These are phyloP conservation scores for Sporothrix sp. DNA, from an alignment of 2,329 filamentous ascomycete species.

Conservation along the genomic window DNA sequence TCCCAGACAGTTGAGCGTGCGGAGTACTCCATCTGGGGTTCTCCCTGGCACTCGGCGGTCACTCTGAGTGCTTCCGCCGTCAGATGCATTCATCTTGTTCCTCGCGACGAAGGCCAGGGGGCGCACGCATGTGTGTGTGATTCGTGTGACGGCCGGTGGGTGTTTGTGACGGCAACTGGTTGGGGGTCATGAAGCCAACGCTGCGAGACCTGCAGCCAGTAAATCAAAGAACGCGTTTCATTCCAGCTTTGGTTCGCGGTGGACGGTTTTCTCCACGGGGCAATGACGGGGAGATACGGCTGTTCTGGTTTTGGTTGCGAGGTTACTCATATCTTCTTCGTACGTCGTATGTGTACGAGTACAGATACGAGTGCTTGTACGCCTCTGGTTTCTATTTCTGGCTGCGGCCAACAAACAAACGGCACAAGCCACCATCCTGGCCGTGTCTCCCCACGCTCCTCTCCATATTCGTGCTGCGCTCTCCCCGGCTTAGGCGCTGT, in stretches of 20 bases:
- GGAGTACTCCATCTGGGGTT: constrained; percentile 5
- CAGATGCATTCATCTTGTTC: not conserved
- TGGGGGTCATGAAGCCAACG: not conserved
- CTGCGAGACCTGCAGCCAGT: too few species aligned
- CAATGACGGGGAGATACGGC: not conserved
- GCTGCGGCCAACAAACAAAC: not conserved
- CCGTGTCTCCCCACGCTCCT: constrained; percentile 3
- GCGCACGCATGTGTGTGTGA: not conserved
- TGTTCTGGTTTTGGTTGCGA: not conserved
- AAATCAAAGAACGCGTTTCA: constrained; percentile 1
- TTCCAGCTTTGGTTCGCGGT: constrained; percentile 8
- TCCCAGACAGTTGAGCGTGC: not conserved
- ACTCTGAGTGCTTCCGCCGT: not conserved
- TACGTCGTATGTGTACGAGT: too few species aligned
- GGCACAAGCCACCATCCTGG: not conserved
- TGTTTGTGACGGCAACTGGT: not conserved
- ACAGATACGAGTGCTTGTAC: not conserved
- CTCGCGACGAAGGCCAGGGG: not conserved
- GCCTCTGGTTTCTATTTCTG: constrained; percentile 5
- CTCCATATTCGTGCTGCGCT: not conserved
- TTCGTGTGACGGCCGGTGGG: not conserved
- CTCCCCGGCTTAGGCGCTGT: not conserved
- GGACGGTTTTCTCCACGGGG: not conserved
- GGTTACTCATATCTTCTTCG: too few species aligned
- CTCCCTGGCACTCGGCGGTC: not conserved